Evolutionary conservation across 805 yeast genomes (phyloP), one percentile per base, ranked within the genome.

Genomic region (Lipomyces anomalus): DNA sequence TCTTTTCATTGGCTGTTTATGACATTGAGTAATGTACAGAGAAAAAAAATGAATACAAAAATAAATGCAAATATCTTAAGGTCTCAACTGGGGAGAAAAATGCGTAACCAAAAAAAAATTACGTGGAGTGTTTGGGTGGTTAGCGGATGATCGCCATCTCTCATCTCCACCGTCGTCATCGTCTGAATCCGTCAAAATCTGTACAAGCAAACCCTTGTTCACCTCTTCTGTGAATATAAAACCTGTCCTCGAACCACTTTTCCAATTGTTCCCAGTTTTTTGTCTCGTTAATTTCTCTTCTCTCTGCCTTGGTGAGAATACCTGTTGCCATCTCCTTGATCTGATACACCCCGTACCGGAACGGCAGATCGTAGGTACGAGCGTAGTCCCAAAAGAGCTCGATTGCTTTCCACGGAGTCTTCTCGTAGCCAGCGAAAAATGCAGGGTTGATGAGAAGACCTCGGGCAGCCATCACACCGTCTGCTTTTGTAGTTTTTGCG

Each of bases 391-490:
- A 78, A 61, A 90, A 84, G 47, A 71, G 70, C 62, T 92, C 98
- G 4, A 92, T 67, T 5, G 95, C 90, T 4, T 81, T 77, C 97
- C 97, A 92, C 2, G 97, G 96, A 2, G 95, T 82, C 42, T 67
- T 70, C 0, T 69, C 68, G 59, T 64, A 75, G 0, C 95, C 95
- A 1, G 84, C 76, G 66, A 92, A 92, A 53, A 92, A 58, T 0
- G 89, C 95, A 0, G 98, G 98, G 62, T 92, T 92, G 23, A 76
- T 69, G 41, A 92, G 67, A 2, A 86, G 69, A 0, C 98, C 98
- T 50, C 98, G 69, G 1, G 85, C 98, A 2, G 97, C 82, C 98
- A 92, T 92, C 5, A 92, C 84, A 5, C 97, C 98, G 61, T 86
- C 92, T 34, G 79, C 87, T 1, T 83, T 82, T 0, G 97, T 88